Evolutionary conservation across 306 rosid genomes (phyloP), one percentile per base, ranked within the genome.

Genomic region (Clitoria ternatea): DNA sequence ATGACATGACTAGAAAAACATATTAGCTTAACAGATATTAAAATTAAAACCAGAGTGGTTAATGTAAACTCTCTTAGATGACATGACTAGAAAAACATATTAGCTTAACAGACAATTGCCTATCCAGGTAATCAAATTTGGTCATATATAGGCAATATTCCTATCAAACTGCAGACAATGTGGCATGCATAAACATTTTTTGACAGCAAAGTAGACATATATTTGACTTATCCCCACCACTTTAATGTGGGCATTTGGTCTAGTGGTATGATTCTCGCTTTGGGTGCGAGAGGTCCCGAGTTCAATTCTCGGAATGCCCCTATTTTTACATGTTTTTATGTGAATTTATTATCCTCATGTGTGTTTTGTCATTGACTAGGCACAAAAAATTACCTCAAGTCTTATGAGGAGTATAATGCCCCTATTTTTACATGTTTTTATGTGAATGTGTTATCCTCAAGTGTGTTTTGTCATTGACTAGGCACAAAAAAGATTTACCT

Each of bases 261-360:
- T 82, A 82, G 83, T 78, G 89, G 87, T 80, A 80, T 82, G 92
- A 84, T 86, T 84, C 85, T 86, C 80, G 86, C 88, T 87, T 87
- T n/a, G 88, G 89, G 92, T 77, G 88, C 82, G 74, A 87, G 86
- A 85, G 83, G 92, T 85, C 85, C 81, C 55, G 77, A 79, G 88
- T 80, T 80, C 77, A 14, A 61, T 73, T 73, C 77, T 61, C 54
- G 43, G 53, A 73, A 72, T 59, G 69, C 69, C 69, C 60, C 69
- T 1, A 12, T 72, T 60, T 24, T 2, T 4, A 1, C 15, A 3
- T 60, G 14, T 56, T 23, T 6, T 32, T 29, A n/a, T 3, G 9
- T 33, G 24, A 14, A 14, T 62, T 29, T 22, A 18, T 37, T 20
- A 17, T 32, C 15, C 5, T 14, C n/a, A 57, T 4, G 26, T 0